These are phyloP conservation scores for Ambrosia trifida DNA, from an alignment of 129 eudicot species.

Conservation along the genomic window DNA sequence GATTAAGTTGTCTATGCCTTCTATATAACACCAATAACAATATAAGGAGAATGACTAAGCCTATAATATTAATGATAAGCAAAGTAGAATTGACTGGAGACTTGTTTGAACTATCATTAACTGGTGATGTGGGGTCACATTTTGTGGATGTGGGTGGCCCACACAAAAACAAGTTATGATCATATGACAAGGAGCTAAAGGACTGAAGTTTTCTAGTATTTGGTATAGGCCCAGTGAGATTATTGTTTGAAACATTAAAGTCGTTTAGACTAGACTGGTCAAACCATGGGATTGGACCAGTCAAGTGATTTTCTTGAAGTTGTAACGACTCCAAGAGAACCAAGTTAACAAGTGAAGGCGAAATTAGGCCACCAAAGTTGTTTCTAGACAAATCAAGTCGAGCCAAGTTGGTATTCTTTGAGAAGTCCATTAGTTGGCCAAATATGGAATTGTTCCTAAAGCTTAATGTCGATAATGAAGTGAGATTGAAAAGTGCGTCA, in stretches of 20 bases:
- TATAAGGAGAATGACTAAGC: conserved; percentile 36
- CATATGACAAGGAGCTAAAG: conserved; percentile 37
- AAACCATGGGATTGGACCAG: conserved; percentile 49
- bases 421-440: conserved; percentile 62
- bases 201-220: conserved; percentile 42
- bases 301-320: conserved; percentile 50
- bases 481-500: conserved; percentile 46
- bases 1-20: conserved; percentile 41
- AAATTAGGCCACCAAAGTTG: conserved; percentile 46
- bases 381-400: conserved; percentile 53
- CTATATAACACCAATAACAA: conserved; percentile 48
- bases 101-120: conserved; percentile 14
- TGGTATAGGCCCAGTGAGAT: conserved; percentile 56
- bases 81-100: conserved; percentile 20
- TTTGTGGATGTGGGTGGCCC: conserved; percentile 44
- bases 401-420: conserved; percentile 35
- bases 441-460: conserved; percentile 50
- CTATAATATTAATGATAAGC: conserved; percentile 37
- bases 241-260: conserved; percentile 55
- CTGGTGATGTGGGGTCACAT: conserved; percentile 21
- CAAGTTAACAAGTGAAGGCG: conserved; percentile 46
- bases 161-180: conserved; percentile 46
- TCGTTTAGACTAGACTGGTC: conserved; percentile 46
- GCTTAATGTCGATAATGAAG: conserved; percentile 44
- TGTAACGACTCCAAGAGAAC: conserved; percentile 43